Base-by-base conservation (phyloP, 495 filamentous ascomycete species). In the Penicillium samsonianum region DNA sequence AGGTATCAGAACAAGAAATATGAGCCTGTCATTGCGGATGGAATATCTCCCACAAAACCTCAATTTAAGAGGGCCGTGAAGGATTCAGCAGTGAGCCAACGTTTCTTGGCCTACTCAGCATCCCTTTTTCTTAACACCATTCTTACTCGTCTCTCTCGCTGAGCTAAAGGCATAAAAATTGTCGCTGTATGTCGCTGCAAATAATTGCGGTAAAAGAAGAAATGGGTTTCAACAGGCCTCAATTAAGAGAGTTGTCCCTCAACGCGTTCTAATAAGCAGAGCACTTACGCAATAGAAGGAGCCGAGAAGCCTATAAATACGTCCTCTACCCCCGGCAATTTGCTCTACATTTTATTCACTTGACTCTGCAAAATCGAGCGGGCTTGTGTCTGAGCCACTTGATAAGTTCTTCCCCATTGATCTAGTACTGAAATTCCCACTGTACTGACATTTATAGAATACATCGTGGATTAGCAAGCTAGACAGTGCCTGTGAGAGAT, bases 331-430 rank as follows among this genome's bases (percentile, higher is more conserved):
- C 47, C 47, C 17, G 17, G 47, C 26, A 48, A 48, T 22, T 22
- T 38, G 30, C 47, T 50, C 47, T 50, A 50, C 19, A 23, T 7
- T 50, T 50, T 7, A 50, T 38, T 37, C 19, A 14, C 19, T 38
- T 23, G 17, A 50, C 11, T 50, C 8, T 11, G 17, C 30, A 50
- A 50, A 37, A n/a, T 37, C 30, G n/a, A 37, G 47, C 19, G 38
- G 31, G 30, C 3, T 50, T 38, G 47, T 37, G 30, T 38, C 19
- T 23, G 30, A 37, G 30, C 1, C 30, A 23, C 5, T 17, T 37
- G 47, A 50, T 50, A 50, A 50, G 47, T 50, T 50, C 47, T 25
- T 50, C 20, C 11, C 4, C 47, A 1, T 37, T 37, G 47, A 50
- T 4, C 30, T 11, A 23, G 30, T 3, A 49, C 43, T 16, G 7